Conservation (phyloP, 2,329 filamentous ascomycete genomes). For the Colletotrichum tabaci region DNA sequence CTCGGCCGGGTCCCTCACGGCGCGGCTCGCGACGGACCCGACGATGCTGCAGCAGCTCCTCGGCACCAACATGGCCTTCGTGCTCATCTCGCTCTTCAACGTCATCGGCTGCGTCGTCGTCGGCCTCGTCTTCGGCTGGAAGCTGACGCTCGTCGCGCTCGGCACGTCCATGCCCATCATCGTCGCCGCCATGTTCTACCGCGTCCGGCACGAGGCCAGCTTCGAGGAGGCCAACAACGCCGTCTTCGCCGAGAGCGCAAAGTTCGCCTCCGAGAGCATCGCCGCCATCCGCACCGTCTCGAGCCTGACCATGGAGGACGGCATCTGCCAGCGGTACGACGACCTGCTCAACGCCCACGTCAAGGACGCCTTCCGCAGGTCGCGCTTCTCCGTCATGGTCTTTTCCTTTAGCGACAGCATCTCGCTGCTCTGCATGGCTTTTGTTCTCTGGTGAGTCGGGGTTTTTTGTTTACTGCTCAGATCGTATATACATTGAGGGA, state of each 20-base stretch:
- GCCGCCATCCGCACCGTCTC: conserved; percentile 42
- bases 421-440: conserved; percentile 41
- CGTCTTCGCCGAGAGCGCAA: conserved; percentile 39
- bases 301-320: conserved; percentile 39
- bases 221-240: conserved; percentile 36
- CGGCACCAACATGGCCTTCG: conserved; percentile 42
- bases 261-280: conserved; percentile 42
- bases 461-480: background rate
- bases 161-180: conserved; percentile 45
- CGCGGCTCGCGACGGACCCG: conserved; percentile 45
- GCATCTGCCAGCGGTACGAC: conserved; percentile 37
- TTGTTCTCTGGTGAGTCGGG: conserved; percentile 37
- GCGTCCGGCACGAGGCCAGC: conserved; percentile 39
- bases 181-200: conserved; percentile 40
- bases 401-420: conserved; percentile 40
- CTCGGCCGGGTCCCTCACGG: conserved; percentile 46
- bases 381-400: conserved; percentile 36
- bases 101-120: conserved; percentile 45
- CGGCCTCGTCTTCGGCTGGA: conserved; percentile 57
- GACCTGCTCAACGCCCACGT: conserved; percentile 25
- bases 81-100: conserved; percentile 41
- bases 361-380: conserved; percentile 35
- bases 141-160: conserved; percentile 54
- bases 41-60: conserved; percentile 42
- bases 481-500: no score